Conservation (phyloP, 805 yeast species). For the Starmerella floris region DNA sequence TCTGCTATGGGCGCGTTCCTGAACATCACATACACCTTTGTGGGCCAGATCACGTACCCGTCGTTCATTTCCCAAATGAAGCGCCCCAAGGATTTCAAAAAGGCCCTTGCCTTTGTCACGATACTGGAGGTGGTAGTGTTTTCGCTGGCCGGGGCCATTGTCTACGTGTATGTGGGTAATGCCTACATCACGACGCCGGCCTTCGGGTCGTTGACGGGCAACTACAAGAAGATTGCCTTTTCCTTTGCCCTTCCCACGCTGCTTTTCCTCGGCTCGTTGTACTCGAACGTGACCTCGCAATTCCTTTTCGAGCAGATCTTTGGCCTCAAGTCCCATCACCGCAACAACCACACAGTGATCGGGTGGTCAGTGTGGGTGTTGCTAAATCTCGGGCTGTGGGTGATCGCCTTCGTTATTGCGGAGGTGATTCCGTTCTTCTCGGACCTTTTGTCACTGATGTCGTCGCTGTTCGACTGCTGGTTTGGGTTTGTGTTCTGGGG, state of each 20-base stretch:
- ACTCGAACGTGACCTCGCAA: slow-evolving; percentile 42
- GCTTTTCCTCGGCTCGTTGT: slow-evolving; percentile 38
- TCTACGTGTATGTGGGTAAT: slow-evolving; percentile 45
- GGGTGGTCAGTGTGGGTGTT: slow-evolving; percentile 45
- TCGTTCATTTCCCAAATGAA: slow-evolving; percentile 50
- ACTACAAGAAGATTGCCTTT: slow-evolving; percentile 41
- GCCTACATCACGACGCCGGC: slow-evolving; percentile 47
- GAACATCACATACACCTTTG: slow-evolving; percentile 50
- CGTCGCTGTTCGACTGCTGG: slow-evolving; percentile 52
- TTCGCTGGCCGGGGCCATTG: slow-evolving; percentile 42
- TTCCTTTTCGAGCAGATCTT: slow-evolving; percentile 39
- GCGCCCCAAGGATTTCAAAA: slow-evolving; percentile 43
- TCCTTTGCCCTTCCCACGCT: slow-evolving; percentile 51
- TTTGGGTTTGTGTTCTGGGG: slow-evolving; percentile 54
- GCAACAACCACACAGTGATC: slow-evolving; percentile 34
- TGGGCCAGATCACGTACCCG: slow-evolving; percentile 52
- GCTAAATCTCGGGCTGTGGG: slow-evolving; percentile 36
- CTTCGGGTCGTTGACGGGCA: slow-evolving; percentile 38
- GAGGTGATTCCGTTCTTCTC: slow-evolving; percentile 54
- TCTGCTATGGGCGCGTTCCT: slow-evolving; percentile 42
- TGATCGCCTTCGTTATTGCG: slow-evolving; percentile 43
- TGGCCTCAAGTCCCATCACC: slow-evolving; percentile 32
- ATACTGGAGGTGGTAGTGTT: slow-evolving; percentile 37
- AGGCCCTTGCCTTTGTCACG: slow-evolving; percentile 42
- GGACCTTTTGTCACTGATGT: slow-evolving; percentile 44